These are phyloP conservation scores for Geosmithia flava DNA, from an alignment of 2,329 filamentous ascomycete genomes.

Conservation along the genomic window DNA sequence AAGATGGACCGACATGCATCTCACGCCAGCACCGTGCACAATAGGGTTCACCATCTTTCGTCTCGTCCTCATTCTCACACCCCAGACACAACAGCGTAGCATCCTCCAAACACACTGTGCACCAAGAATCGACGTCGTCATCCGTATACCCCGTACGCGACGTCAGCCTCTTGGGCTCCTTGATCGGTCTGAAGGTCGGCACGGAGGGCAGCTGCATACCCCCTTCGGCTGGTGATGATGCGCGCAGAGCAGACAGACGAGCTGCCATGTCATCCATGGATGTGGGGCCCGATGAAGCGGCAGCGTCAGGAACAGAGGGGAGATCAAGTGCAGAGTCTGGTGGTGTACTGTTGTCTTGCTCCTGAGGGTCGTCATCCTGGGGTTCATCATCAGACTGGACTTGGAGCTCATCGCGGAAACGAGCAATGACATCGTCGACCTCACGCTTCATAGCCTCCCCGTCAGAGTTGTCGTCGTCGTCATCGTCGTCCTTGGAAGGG, in stretches of 20 bases:
- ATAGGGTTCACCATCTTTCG: slow-evolving; percentile 35
- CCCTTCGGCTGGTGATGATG: slow-evolving; percentile 13
- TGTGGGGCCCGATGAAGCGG: slow-evolving; percentile 15
- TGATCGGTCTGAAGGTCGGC: slow-evolving; percentile 34
- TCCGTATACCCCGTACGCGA: slow-evolving; percentile 42
- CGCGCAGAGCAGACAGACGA: slow-evolving; percentile 38
- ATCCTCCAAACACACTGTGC: slow-evolving; percentile 71
- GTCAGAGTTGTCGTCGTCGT: slow-evolving; percentile 32
- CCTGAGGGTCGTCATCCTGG: slow-evolving; percentile 5
- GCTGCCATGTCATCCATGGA: slow-evolving; percentile 30
- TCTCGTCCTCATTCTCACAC: slow-evolving; percentile 57
- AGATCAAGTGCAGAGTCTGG: slow-evolving; percentile 20
- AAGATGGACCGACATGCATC: slow-evolving; percentile 59
- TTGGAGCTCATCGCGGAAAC: slow-evolving; percentile 31
- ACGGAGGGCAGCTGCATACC: slow-evolving; percentile 31
- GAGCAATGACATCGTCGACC: slow-evolving; percentile 30
- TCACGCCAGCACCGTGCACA: slow-evolving; percentile 72
- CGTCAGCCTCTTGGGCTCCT: slow-evolving; percentile 24
- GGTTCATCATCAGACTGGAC: slow-evolving; percentile 7
- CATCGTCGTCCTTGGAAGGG: neutral
- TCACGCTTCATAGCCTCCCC: slow-evolving; percentile 33
- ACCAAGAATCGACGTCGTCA: slow-evolving; percentile 66
- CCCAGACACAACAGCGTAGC: slow-evolving; percentile 60
- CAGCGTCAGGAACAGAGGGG: slow-evolving; percentile 30
- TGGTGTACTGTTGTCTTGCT: slow-evolving; percentile 1